Conservation (phyloP, 441 rosid genomes). For the Populus tomentosa region DNA sequence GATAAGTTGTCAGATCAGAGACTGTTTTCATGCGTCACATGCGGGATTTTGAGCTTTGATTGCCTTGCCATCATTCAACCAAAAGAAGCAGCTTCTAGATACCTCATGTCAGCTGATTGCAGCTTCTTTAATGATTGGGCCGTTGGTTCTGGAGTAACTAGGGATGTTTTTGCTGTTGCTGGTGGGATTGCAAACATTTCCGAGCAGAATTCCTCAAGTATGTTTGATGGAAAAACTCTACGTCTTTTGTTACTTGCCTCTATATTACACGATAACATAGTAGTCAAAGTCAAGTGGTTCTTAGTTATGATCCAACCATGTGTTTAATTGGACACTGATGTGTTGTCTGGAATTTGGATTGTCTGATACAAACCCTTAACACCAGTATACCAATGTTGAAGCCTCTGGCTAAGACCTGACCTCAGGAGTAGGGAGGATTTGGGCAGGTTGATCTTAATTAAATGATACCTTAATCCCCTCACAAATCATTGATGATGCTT, state of each 20-base stretch:
- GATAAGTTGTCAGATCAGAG: constrained; percentile 79
- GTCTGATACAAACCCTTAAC: background rate
- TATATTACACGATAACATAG: background rate
- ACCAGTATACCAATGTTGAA: constrained; percentile 3
- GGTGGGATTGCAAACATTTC: constrained; percentile 25
- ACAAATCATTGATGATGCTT: background rate
- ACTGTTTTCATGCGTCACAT: constrained; percentile 86
- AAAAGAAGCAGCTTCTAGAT: constrained; percentile 72
- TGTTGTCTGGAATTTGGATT: background rate
- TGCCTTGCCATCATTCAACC: constrained; percentile 92
- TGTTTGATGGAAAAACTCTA: constrained; percentile 22
- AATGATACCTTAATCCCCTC: background rate
- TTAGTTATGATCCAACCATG: background rate
- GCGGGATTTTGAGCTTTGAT: constrained; percentile 86
- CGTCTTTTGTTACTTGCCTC: constrained; percentile 8
- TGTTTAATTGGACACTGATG: background rate
- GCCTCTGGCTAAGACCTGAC: background rate
- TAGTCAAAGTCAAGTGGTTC: constrained; percentile 6
- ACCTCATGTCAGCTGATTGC: constrained; percentile 91
- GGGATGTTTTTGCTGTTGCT: constrained; percentile 22
- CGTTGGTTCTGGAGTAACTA: constrained; percentile 49
- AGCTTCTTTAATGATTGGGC: constrained; percentile 88
- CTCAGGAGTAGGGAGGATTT: background rate
- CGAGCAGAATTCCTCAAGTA: constrained; percentile 44
- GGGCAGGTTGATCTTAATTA: background rate